Percentiles rank a stretch among this genome's conserved stretches.
Evolutionary conservation across 179 eudicot species (phyloP).

Genomic region (Camellia oleifera): DNA sequence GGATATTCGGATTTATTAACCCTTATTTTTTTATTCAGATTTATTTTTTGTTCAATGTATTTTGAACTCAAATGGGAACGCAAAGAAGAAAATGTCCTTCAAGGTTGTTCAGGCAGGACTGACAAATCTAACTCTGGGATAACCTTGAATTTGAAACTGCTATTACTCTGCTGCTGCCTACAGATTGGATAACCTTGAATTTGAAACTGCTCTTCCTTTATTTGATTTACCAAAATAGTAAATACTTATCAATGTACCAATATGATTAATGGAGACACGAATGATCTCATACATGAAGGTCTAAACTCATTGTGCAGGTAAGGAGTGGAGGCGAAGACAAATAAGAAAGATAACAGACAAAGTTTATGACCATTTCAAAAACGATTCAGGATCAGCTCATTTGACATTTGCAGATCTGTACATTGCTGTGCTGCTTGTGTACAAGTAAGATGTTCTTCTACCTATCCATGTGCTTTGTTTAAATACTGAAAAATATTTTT

Average conservation of each 20-base stretch:
- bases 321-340: conserved; percentile 75
- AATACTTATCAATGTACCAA: background rate
- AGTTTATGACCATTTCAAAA: conserved; percentile 56
- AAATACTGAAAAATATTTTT: background rate
- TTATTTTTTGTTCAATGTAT: background rate
- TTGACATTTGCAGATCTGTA: conserved; percentile 83
- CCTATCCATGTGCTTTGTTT: background rate
- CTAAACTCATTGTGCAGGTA: conserved; percentile 43
- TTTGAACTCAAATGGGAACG: background rate
- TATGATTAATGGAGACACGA: background rate
- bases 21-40: background rate
- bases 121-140: background rate
- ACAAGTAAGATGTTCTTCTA: conserved; percentile 50
- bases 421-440: conserved; percentile 79
- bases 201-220: background rate
- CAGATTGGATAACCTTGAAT: background rate
- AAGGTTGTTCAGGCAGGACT: background rate
- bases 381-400: conserved; percentile 42
- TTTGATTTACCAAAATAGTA: background rate
- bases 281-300: background rate
- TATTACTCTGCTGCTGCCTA: no score
- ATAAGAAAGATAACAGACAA: conserved; percentile 64
- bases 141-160: no score
- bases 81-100: background rate
- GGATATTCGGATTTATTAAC: background rate